Evolutionary conservation across 805 yeast species (phyloP), one percentile per base, ranked within the genome.

Genomic region (Ogataea nitratoaversa): DNA sequence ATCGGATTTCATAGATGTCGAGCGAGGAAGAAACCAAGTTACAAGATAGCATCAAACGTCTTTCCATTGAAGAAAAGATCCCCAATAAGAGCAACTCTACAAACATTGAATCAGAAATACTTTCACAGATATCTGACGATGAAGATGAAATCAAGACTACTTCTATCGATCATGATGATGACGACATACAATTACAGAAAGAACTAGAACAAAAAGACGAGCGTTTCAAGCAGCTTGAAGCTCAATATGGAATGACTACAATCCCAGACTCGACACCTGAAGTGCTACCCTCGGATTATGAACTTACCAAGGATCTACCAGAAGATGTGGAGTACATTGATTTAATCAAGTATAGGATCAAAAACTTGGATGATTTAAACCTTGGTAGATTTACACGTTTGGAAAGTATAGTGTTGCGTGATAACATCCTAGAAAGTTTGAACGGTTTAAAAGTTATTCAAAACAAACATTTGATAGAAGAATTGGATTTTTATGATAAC

Each of bases 401-500:
- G 43, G 79, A 75, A 49, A 57, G 69, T 4, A 65, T 91, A 17
- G 83, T 89, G 45, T 68, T 93, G 43, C 76, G 99, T 57, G 95
- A 89, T 55, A 93, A 93, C 60, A 66, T 88, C 48, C 68, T 93
- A 30, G 80, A 84, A 22, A 74, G 83, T n/a, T 71, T 90, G 29
- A 73, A 78, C 32, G 89, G 79, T 8, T 66, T 91, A 16, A 89
- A 89, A 42, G 66, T 65, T 11, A 54, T 84, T 8, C 44, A 38
- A 3, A 76, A 78, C 14, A 68, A 64, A 30, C 77, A 71, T 2
- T 68, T 70, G 0, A 52, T 93, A 50, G 84, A 77, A 48, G 93
- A 88, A 44, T 65, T 93, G 43, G 99, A 93, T 61, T 70, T 90
- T 24, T 93, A 93, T 59, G 99, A 93, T 63, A 93, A 93, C 63